Base-by-base conservation (phyloP, 2,329 filamentous ascomycete species). In the Fusarium oligoseptatum region DNA sequence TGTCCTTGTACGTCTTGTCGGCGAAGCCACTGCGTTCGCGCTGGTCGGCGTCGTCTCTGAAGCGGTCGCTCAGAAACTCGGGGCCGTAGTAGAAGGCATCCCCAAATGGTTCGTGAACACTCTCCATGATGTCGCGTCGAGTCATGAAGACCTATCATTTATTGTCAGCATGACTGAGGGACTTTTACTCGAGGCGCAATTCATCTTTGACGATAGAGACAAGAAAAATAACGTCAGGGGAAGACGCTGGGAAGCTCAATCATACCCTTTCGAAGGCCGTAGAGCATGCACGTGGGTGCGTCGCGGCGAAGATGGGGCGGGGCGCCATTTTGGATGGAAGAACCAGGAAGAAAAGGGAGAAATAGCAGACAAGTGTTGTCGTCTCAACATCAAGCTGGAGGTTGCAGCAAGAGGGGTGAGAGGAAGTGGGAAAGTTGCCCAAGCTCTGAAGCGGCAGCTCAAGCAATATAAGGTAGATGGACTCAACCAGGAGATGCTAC, bases 41-140 rank as follows among this genome's bases (percentile, higher is more conserved):
- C 37, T 84, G 83, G 45, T 84, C 83, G 61, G 83, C 83, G 74
- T 98, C 94, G 52, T 93, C 82, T 80, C 92, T 92, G 81, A 94
- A 99, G 78, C 97, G 91, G 62, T 90, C 86, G 79, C 93, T 92
- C 77, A 98, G 88, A 77, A 94, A 90, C 85, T 99, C 97, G 8
- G 96, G 95, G 62, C 97, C 96, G 81, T 93, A 98, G 86, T 98
- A 98, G 82, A 96, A 98, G 71, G 95, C 94, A 84, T 98, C 97
- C 64, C 96, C 96, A 84, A 98, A 98, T 6, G 97, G 97, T 86
- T 99, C 97, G 83, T 98, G 97, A 78, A 97, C 88, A 82, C 94
- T 97, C 79, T 92, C 88, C 69, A 98, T 89, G 64, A 88, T 92
- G 80, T 97, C 92, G 77, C 90, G 90, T 77, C 95, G 93, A 78